These are phyloP conservation scores for Amanita phalloides DNA, from an alignment of 768 basidiomycete species.

Conservation along the genomic window DNA sequence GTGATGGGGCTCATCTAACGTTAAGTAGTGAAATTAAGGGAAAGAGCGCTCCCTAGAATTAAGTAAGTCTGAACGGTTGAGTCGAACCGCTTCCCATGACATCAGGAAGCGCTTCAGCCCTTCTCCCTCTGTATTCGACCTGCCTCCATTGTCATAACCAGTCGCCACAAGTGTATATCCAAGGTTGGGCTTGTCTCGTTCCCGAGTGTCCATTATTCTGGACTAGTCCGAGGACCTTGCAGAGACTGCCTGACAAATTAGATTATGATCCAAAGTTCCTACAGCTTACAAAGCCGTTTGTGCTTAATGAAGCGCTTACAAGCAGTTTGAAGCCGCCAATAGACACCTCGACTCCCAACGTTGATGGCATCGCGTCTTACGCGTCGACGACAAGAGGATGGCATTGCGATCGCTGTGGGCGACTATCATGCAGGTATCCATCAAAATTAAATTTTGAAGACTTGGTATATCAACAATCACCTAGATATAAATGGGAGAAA, in stretches of 20 bases:
- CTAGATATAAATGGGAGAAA: conserved; percentile 62
- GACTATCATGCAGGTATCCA: conserved; percentile 61
- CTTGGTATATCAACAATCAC: background rate
- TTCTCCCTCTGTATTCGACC: conserved; percentile 10
- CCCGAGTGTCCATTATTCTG: conserved; percentile 50
- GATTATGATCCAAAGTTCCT: conserved; percentile 41
- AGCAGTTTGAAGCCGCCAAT: conserved; percentile 25
- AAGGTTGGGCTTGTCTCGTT: conserved; percentile 55
- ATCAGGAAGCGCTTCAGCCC: conserved; percentile 11
- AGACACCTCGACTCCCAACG: conserved; percentile 15
- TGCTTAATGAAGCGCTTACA: conserved; percentile 22
- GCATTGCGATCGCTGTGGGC: conserved; percentile 60
- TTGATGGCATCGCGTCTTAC: conserved; percentile 39
- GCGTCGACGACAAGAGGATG: conserved; percentile 54
- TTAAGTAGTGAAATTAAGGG: background rate
- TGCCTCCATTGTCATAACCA: conserved; percentile 33
- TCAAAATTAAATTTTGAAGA: background rate
- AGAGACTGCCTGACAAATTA: conserved; percentile 23
- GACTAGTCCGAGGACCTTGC: conserved; percentile 18
- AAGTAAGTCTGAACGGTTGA: conserved; percentile 1
- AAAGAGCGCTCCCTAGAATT: background rate
- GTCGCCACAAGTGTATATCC: conserved; percentile 44
- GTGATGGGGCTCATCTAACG: background rate
- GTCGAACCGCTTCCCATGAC: background rate
- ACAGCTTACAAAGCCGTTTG: conserved; percentile 19